Evolutionary conservation across 1,284 basidiomycete genomes (phyloP).

Genomic region (Abortiporus biennis): DNA sequence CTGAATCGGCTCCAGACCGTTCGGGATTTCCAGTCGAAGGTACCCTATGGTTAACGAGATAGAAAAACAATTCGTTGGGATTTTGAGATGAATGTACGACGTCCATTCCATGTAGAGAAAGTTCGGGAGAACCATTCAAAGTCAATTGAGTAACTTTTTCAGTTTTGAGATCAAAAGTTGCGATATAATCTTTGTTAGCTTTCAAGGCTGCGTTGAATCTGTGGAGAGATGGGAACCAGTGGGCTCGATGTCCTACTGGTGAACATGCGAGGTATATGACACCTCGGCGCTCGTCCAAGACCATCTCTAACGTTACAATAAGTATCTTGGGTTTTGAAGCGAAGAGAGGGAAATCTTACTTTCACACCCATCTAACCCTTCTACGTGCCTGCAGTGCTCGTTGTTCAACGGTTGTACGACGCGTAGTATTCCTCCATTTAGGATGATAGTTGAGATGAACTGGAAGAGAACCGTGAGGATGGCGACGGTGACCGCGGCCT

Average conservation of each 20-base stretch:
- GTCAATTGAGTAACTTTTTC: conserved; percentile 40
- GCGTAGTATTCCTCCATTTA: conserved; percentile 34
- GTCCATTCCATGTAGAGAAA: conserved; percentile 70
- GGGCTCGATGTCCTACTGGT: conserved; percentile 36
- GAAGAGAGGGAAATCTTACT: conserved; percentile 33
- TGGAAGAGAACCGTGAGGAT: too few species aligned
- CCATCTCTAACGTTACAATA: conserved; percentile 37
- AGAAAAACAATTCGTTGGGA: conserved; percentile 51
- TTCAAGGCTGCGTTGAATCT: conserved; percentile 41
- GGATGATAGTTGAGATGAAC: too few species aligned
- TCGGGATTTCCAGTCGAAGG: conserved; percentile 30
- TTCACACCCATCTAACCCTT: conserved; percentile 59
- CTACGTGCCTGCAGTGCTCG: conserved; percentile 38
- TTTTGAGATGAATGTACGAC: conserved; percentile 49
- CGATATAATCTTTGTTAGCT: conserved; percentile 50
- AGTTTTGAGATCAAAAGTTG: conserved; percentile 49
- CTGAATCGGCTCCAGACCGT: conserved; percentile 63
- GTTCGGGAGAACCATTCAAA: conserved; percentile 29
- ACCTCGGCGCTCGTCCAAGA: conserved; percentile 50
- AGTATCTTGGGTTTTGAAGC: neutral
- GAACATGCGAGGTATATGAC: conserved; percentile 71
- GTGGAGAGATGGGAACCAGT: conserved; percentile 49
- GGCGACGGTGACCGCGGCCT: too few species aligned
- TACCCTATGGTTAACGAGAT: conserved; percentile 63
- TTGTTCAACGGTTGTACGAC: conserved; percentile 38